phyloP scores from a whole-genome alignment of 495 filamentous ascomycete species.

The Aspergillus leporis region DNA sequence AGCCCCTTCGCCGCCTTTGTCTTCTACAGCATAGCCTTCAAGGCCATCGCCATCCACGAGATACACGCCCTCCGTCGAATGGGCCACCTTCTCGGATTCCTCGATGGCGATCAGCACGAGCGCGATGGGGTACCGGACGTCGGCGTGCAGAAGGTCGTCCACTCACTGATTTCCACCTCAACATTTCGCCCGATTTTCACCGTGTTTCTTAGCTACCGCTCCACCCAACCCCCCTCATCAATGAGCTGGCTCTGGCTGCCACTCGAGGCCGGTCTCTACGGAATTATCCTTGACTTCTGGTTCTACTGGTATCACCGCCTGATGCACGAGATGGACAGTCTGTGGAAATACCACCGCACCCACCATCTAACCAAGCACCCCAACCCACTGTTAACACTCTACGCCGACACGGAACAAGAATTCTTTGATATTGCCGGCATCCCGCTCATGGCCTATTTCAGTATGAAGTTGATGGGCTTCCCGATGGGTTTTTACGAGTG shows the following conservation, averaged over 20 bases:
- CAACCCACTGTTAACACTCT: conserved; percentile 36
- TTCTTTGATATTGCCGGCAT: conserved; percentile 41
- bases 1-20: conserved; percentile 24
- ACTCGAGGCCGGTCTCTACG: conserved; percentile 35
- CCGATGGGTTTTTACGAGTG: conserved; percentile 45
- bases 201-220: conserved; percentile 32
- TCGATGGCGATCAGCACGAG: conserved; percentile 39
- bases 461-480: conserved; percentile 32
- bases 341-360: conserved; percentile 44
- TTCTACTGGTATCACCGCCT: conserved; percentile 44
- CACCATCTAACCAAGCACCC: conserved; percentile 45
- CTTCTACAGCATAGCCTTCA: conserved; percentile 26
- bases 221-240: conserved; percentile 17
- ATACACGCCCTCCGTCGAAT: conserved; percentile 24
- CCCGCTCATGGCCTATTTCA: conserved; percentile 37
- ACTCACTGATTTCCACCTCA: conserved; percentile 30
- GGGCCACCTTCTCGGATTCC: conserved; percentile 32
- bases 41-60: conserved; percentile 21
- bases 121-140: conserved; percentile 40
- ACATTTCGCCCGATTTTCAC: conserved; percentile 37
- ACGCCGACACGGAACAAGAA: conserved; percentile 40
- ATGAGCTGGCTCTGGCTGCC: conserved; percentile 34
- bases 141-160: conserved; percentile 33
- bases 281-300: conserved; percentile 43
- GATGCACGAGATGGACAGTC: conserved; percentile 33